These are phyloP conservation scores for Tremella fuciformis DNA, from an alignment of 768 basidiomycete genomes.

Conservation along the genomic window DNA sequence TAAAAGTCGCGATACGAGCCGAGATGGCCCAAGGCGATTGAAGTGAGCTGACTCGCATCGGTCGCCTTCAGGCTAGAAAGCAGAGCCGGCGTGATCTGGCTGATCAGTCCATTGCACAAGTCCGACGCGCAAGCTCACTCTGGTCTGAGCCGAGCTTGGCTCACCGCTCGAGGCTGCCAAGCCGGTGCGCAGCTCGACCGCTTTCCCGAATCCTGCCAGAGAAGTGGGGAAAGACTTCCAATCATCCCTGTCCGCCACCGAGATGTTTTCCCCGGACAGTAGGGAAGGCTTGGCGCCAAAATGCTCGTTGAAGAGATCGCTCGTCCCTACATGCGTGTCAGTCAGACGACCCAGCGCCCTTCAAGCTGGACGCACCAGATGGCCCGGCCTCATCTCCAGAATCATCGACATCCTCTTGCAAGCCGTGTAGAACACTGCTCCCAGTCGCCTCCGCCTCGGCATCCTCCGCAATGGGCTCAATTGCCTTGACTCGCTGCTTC, in stretches of 20 bases:
- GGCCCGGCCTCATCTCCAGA: slow-evolving; percentile 19
- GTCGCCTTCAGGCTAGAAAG: slow-evolving; percentile 58
- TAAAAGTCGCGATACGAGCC: slow-evolving; percentile 71
- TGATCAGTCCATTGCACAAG: background rate
- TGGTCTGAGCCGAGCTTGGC: slow-evolving; percentile 14
- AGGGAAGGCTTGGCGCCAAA: slow-evolving; percentile 64
- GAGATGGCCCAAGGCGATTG: slow-evolving; percentile 60
- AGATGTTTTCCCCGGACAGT: slow-evolving; percentile 53
- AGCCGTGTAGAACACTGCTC: background rate
- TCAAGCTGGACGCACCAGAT: slow-evolving; percentile 13
- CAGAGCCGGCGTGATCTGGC: slow-evolving; percentile 53
- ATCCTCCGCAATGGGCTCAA: background rate
- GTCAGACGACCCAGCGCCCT: background rate
- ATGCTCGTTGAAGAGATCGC: slow-evolving; percentile 67
- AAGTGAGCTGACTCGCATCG: slow-evolving; percentile 40
- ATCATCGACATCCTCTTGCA: slow-evolving; percentile 14
- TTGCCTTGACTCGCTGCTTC: slow-evolving; percentile 35
- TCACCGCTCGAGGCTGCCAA: slow-evolving; percentile 13
- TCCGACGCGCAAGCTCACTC: background rate
- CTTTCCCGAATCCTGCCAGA: slow-evolving; percentile 62
- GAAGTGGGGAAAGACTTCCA: slow-evolving; percentile 62
- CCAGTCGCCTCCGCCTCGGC: slow-evolving; percentile 13
- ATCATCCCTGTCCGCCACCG: slow-evolving; percentile 58
- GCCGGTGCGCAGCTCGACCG: slow-evolving; percentile 55
- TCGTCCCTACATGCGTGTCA: slow-evolving; percentile 15